Conservation (phyloP, 257 asterid genomes). For the Haberlea rhodopensis region DNA sequence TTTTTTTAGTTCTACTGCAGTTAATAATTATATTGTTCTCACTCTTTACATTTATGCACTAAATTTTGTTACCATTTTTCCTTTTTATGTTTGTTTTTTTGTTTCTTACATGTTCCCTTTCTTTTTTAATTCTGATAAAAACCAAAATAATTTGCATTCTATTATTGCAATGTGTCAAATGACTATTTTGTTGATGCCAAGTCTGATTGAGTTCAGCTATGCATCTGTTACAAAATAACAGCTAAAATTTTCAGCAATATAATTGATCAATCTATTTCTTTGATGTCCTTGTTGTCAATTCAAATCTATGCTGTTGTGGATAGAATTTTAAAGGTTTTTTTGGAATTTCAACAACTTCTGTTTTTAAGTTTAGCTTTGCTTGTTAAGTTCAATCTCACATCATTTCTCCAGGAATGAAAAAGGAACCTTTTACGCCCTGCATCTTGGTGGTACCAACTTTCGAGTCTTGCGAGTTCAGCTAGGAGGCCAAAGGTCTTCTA, state of each 20-base stretch:
- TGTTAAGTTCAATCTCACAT: conserved; percentile 1
- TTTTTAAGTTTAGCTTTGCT: background rate
- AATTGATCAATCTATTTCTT: background rate
- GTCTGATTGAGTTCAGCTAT: background rate
- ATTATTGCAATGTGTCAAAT: no score
- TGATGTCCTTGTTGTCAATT: background rate
- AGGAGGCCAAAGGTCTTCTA: conserved; percentile 59
- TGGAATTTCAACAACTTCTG: background rate
- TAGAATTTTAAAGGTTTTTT: no score
- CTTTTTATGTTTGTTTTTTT: no score
- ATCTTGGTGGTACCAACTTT: conserved; percentile 72
- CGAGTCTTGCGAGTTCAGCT: conserved; percentile 61
- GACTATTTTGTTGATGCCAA: background rate
- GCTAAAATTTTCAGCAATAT: background rate
- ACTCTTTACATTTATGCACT: background rate
- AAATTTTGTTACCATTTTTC: no score
- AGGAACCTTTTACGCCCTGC: conserved; percentile 57
- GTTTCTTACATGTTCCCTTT: background rate
- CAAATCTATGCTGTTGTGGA: background rate
- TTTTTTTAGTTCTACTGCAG: background rate
- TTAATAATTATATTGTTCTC: background rate
- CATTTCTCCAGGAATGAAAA: conserved; percentile 43
- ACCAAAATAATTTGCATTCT: background rate
- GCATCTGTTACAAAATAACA: background rate
- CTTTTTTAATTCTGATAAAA: background rate